phyloP scores from a whole-genome alignment of 2,329 filamentous ascomycete species.

The Lasiodiplodia sp. region DNA sequence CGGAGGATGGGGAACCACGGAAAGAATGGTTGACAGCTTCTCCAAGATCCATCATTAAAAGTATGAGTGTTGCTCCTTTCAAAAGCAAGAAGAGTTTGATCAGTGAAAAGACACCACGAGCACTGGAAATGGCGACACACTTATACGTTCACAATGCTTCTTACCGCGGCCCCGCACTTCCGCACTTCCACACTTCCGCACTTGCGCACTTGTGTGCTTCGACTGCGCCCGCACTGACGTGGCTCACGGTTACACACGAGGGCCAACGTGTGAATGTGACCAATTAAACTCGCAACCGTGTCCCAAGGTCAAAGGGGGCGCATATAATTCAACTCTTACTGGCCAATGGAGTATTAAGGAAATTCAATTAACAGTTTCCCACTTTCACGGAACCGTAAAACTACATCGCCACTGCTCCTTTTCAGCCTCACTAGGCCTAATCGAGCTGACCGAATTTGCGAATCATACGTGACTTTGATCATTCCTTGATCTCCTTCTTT shows the following conservation, averaged over 20 bases:
- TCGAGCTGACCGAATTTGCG: background rate
- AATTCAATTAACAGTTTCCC: background rate
- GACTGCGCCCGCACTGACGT: background rate
- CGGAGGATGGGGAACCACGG: too few species aligned
- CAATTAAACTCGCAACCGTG: too few species aligned
- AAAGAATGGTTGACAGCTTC: too few species aligned
- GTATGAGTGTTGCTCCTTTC: background rate
- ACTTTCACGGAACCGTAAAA: background rate
- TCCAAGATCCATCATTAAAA: too few species aligned
- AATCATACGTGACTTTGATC: background rate
- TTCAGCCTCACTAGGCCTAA: background rate
- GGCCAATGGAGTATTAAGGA: too few species aligned
- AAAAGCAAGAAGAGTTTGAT: too few species aligned
- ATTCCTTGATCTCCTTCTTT: constrained; percentile 33
- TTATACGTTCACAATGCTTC: background rate
- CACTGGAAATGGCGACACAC: too few species aligned
- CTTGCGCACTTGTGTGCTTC: background rate
- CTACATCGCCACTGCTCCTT: background rate
- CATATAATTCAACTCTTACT: too few species aligned
- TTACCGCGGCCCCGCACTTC: background rate
- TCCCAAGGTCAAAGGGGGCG: too few species aligned
- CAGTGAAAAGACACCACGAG: too few species aligned
- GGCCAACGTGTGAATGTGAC: background rate
- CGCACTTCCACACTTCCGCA: constrained; percentile 1
- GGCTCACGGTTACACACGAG: background rate